Percentiles rank a stretch among this genome's conserved stretches.
These are phyloP conservation scores for Prunus persica DNA, from an alignment of 306 rosid species.

Conservation along the genomic window Prunus_persica_NCBIv2 NC_034014.1:7348501-7349000, in stretches of 20 bases:
- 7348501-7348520: conserved; percentile 24
- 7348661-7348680: conserved; percentile 37
- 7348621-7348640: conserved; percentile 39
- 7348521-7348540: conserved; percentile 36
- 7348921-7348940: conserved; percentile 19
- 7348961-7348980: conserved; percentile 33
- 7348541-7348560: conserved; percentile 43
- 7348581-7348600: conserved; percentile 33
- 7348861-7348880: conserved; percentile 28
- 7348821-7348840: conserved; percentile 37
- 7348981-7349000: conserved; percentile 27
- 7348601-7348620: conserved; percentile 34
- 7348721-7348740: conserved; percentile 45
- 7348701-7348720: conserved; percentile 29
- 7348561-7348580: conserved; percentile 49
- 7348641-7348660: conserved; percentile 41
- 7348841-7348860: conserved; percentile 29
- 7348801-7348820: conserved; percentile 33
- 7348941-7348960: conserved; percentile 55
- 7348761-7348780: conserved; percentile 21
- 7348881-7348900: conserved; percentile 18
- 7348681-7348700: conserved; percentile 3
- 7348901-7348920: not conserved
- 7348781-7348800: conserved; percentile 31
- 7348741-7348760: conserved; percentile 16